These are phyloP conservation scores for Picochlorum sp. DNA, from an alignment of 139 green algal species.

Conservation along the genomic window DNA sequence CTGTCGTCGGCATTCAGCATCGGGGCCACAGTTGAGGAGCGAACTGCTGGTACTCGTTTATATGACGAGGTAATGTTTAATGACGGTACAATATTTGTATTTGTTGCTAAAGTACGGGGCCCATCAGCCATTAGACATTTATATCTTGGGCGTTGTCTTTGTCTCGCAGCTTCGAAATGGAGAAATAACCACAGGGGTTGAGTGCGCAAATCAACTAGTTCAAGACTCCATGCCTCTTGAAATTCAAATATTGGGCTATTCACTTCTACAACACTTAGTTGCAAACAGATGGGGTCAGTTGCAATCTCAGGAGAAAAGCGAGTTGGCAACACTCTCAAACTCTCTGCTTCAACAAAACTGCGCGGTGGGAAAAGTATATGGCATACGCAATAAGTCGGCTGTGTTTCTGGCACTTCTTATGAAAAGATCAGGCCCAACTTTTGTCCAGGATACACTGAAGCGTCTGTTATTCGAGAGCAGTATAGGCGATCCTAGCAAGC, in stretches of 20 bases:
- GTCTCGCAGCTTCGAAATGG: too few relatives aligned
- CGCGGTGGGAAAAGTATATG: neutral
- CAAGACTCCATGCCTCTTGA: conserved; percentile 17
- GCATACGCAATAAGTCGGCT: conserved; percentile 53
- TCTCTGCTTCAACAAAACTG: conserved; percentile 17
- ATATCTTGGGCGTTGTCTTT: too few relatives aligned
- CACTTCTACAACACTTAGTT: conserved; percentile 39
- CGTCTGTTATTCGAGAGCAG: conserved; percentile 44
- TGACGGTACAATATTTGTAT: neutral
- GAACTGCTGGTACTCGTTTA: conserved; percentile 5
- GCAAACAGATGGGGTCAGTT: conserved; percentile 35
- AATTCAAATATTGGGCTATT: conserved; percentile 36
- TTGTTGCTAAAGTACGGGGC: neutral
- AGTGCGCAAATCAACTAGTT: too few relatives aligned
- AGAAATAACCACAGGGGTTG: too few relatives aligned
- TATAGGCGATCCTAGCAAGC: conserved; percentile 15
- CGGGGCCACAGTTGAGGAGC: conserved; percentile 10
- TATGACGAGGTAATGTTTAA: conserved; percentile 9
- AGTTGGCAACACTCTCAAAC: conserved; percentile 23
- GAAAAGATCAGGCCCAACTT: conserved; percentile 43
- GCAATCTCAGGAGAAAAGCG: conserved; percentile 17
- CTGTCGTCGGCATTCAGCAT: conserved; percentile 1
- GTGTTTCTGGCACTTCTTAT: conserved; percentile 57
- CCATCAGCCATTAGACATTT: too few relatives aligned
- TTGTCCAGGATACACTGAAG: conserved; percentile 43